Evolutionary conservation across 257 asterid genomes (phyloP).

Genomic region (Lycium ferocissimum): DNA sequence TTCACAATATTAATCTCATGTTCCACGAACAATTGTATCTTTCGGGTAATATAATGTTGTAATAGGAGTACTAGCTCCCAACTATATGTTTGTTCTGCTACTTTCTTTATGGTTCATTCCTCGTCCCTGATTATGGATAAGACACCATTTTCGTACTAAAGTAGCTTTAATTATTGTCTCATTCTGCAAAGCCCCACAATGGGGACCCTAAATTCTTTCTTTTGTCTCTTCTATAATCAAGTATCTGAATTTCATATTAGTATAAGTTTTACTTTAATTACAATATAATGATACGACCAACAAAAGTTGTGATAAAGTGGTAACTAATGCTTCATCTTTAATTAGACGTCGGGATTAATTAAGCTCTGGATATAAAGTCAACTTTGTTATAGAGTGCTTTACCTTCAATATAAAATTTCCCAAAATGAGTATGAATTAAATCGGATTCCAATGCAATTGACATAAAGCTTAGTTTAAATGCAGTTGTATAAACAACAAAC

Average conservation of each 20-base stretch:
- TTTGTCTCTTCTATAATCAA: neutral
- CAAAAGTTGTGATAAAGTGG: no score
- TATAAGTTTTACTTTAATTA: neutral
- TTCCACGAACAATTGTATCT: no score
- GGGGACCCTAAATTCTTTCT: conserved; percentile 20
- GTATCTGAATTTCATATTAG: neutral
- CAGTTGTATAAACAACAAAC: neutral
- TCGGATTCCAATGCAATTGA: no score
- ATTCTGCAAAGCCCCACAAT: neutral
- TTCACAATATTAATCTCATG: no score
- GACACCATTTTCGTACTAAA: conserved; percentile 23
- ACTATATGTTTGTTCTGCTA: neutral
- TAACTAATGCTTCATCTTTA: no score
- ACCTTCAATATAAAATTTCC: no score
- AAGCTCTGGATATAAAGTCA: no score
- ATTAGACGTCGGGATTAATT: no score
- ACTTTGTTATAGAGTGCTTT: no score
- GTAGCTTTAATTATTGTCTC: conserved; percentile 6
- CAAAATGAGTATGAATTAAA: no score
- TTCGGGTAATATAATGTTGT: neutral
- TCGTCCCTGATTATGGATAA: neutral
- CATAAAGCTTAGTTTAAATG: neutral
- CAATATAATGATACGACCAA: no score
- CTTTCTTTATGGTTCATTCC: neutral
- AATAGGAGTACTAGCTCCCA: no score